phyloP scores from a whole-genome alignment of 2,329 filamentous ascomycete genomes.

The Epicoccum nigrum region DNA sequence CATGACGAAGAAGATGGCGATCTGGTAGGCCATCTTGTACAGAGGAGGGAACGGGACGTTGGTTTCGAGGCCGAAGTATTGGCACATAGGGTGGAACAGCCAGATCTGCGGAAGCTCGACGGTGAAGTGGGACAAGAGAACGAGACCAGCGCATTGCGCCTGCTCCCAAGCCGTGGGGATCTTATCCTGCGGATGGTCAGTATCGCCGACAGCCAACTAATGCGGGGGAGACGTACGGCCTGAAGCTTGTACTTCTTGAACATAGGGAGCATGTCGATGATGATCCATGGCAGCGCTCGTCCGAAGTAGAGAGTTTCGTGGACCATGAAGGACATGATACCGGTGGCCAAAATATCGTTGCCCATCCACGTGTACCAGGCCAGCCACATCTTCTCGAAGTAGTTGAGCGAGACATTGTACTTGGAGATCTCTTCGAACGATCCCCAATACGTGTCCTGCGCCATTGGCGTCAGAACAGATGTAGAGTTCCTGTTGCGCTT shows the following conservation, averaged over 20 bases:
- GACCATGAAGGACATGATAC: conserved; percentile 96
- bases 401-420: conserved; percentile 84
- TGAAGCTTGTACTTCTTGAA: conserved; percentile 97
- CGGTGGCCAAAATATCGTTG: conserved; percentile 94
- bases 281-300: conserved; percentile 85
- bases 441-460: conserved; percentile 67
- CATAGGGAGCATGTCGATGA: conserved; percentile 85
- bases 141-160: conserved; percentile 90
- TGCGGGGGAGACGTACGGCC: conserved; percentile 61
- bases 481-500: conserved; percentile 44
- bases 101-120: conserved; percentile 98
- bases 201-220: background rate
- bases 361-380: conserved; percentile 98
- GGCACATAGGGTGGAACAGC: conserved; percentile 97
- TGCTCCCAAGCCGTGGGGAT: conserved; percentile 92
- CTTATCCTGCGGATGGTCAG: conserved; percentile 64
- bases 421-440: conserved; percentile 69
- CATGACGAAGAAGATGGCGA: conserved; percentile 90
- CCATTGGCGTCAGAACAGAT: conserved; percentile 43
- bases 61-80: conserved; percentile 87
- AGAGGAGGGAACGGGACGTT: conserved; percentile 85
- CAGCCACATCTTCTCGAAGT: conserved; percentile 87
- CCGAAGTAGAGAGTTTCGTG: conserved; percentile 97
- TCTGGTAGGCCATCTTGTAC: conserved; percentile 88
- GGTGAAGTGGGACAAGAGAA: conserved; percentile 94